Conservation (phyloP, 2,329 filamentous ascomycete species). For the Penicillium expansum region DNA sequence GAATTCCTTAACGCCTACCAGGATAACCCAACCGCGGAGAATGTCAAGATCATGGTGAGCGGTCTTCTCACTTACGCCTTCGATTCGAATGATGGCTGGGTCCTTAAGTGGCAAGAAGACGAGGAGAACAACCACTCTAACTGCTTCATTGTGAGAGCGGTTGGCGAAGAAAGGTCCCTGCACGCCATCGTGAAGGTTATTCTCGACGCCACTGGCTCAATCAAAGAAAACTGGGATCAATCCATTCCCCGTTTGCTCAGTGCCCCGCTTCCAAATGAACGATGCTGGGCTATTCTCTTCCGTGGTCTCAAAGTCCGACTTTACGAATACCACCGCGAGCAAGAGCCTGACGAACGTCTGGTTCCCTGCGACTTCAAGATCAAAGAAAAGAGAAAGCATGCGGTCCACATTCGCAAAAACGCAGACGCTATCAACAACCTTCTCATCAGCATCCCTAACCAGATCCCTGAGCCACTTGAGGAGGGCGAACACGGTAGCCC, state of each 20-base stretch:
- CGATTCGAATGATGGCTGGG: background rate
- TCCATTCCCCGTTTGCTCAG: background rate
- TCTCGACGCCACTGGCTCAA: background rate
- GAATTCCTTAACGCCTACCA: background rate
- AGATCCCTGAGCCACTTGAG: background rate
- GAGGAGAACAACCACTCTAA: background rate
- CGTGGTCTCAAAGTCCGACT: slow-evolving; percentile 1
- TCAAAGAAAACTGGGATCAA: background rate
- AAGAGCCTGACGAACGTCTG: background rate
- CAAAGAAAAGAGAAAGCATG: background rate
- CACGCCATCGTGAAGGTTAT: slow-evolving; percentile 2
- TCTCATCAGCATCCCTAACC: background rate
- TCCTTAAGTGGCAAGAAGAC: background rate
- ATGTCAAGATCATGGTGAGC: background rate
- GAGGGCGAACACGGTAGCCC: background rate
- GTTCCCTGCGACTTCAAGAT: slow-evolving; percentile 4
- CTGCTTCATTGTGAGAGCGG: background rate
- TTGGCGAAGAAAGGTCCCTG: background rate
- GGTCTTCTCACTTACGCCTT: background rate
- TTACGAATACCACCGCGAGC: slow-evolving; percentile 1
- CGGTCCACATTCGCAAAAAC: slow-evolving; percentile 1
- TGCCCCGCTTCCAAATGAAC: background rate
- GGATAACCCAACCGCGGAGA: background rate
- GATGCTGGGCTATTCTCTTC: slow-evolving; percentile 4
- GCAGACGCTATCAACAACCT: background rate